Conservation (phyloP, 345 rosid genomes). For the Streptanthus diversifolius region DNA sequence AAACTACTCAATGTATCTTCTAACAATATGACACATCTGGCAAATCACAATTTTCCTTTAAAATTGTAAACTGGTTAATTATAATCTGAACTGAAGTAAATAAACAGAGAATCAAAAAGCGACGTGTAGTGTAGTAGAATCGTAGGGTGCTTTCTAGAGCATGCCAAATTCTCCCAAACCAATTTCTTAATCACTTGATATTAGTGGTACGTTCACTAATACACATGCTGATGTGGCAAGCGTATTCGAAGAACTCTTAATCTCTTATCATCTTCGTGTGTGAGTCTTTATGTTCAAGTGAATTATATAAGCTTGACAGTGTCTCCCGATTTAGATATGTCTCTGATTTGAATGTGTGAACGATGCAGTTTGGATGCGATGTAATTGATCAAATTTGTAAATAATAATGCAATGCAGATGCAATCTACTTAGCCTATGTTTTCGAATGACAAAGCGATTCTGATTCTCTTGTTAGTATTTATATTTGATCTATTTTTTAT, state of each 20-base stretch:
- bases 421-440: background rate
- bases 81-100: background rate
- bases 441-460: background rate
- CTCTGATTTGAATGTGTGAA: background rate
- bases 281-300: background rate
- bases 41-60: too few relatives aligned
- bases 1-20: too few relatives aligned
- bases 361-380: background rate
- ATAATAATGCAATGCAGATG: background rate
- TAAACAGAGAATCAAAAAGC: background rate
- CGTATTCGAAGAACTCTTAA: background rate
- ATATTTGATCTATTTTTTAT: background rate
- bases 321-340: background rate
- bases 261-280: background rate
- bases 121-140: background rate
- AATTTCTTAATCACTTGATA: background rate
- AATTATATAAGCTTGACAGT: background rate
- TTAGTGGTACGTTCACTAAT: too few relatives aligned
- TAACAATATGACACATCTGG: too few relatives aligned
- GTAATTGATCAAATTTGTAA: background rate
- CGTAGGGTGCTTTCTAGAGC: background rate
- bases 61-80: background rate
- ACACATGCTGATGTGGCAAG: too few relatives aligned
- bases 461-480: background rate
- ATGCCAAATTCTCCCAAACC: constrained; percentile 10